A percentile compares a stretch with the other conserved stretches of the same genome.
phyloP scores from a whole-genome alignment of 2,329 filamentous ascomycete genomes.

The Beauveria brongniartii region DNA sequence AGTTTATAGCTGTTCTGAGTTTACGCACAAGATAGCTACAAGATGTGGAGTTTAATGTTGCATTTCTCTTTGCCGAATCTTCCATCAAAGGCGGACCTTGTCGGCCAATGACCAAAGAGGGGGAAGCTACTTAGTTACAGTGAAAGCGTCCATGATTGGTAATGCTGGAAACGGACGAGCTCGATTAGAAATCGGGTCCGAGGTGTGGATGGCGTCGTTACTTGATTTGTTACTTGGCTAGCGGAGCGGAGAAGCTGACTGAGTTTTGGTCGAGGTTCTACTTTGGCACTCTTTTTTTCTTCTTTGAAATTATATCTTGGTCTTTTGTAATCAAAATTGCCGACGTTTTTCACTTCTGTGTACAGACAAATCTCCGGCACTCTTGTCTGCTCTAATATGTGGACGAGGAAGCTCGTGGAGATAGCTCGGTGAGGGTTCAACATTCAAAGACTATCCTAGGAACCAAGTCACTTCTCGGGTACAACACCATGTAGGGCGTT shows the following conservation, averaged over 20 bases:
- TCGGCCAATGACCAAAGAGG: neutral
- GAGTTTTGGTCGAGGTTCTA: neutral
- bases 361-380: too few species aligned
- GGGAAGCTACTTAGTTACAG: neutral
- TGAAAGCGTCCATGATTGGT: neutral
- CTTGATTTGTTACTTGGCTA: neutral
- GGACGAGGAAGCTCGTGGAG: too few species aligned
- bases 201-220: slow-evolving; percentile 4
- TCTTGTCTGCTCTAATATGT: too few species aligned
- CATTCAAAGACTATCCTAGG: too few species aligned
- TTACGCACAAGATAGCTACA: too few species aligned
- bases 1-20: neutral
- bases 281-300: too few species aligned
- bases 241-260: neutral
- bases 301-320: too few species aligned
- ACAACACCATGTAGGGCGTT: too few species aligned
- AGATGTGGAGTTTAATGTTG: neutral
- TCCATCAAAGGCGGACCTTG: neutral
- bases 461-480: too few species aligned
- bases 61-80: neutral
- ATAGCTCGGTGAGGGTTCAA: too few species aligned
- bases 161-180: neutral
- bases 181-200: slow-evolving; percentile 7
- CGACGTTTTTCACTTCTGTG: too few species aligned
- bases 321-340: too few species aligned